Conservation (phyloP, 2,329 filamentous ascomycete genomes). For the Arthrobotrys iridis region DNA sequence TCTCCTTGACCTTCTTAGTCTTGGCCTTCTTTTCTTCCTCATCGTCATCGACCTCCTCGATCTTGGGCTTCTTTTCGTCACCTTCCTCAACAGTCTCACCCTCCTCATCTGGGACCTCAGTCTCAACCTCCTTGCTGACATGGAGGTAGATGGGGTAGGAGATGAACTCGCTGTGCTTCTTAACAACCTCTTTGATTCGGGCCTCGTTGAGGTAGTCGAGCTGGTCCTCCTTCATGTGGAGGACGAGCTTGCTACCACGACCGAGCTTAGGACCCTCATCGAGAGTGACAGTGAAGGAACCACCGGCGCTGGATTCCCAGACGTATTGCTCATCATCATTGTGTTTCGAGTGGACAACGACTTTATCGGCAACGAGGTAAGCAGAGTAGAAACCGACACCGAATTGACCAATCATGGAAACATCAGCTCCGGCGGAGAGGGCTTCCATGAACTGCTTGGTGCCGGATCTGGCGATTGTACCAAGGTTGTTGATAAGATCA, state of each 20-base stretch:
- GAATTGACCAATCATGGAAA: slow-evolving; percentile 99
- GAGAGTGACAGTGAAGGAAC: slow-evolving; percentile 90
- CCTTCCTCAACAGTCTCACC: slow-evolving; percentile 77
- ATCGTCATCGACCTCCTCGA: slow-evolving; percentile 87
- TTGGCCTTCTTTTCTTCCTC: slow-evolving; percentile 91
- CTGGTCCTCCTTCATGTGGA: slow-evolving; percentile 99
- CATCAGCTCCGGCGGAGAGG: slow-evolving; percentile 95
- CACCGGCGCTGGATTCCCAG: slow-evolving; percentile 97
- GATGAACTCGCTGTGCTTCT: slow-evolving; percentile 99
- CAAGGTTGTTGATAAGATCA: slow-evolving; percentile 99
- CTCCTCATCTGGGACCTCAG: slow-evolving; percentile 96
- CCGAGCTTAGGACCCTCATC: slow-evolving; percentile 92
- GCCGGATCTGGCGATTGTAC: slow-evolving; percentile 97
- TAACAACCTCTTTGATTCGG: slow-evolving; percentile 99
- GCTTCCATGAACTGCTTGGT: slow-evolving; percentile 99
- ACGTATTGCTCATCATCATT: slow-evolving; percentile 99
- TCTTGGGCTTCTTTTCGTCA: slow-evolving; percentile 94
- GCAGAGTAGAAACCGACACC: slow-evolving; percentile 99
- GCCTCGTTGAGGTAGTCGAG: slow-evolving; percentile 96
- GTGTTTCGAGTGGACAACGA: slow-evolving; percentile 96
- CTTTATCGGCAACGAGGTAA: slow-evolving; percentile 97
- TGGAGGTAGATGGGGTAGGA: slow-evolving; percentile 99
- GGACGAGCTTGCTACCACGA: slow-evolving; percentile 96
- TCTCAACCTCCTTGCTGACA: slow-evolving; percentile 99
- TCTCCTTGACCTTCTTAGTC: slow-evolving; percentile 99